Percentiles rank a stretch among this genome's conserved stretches.
phyloP scores from a whole-genome alignment of 2,329 filamentous ascomycete genomes.

The Chlorencoelia australis region DNA sequence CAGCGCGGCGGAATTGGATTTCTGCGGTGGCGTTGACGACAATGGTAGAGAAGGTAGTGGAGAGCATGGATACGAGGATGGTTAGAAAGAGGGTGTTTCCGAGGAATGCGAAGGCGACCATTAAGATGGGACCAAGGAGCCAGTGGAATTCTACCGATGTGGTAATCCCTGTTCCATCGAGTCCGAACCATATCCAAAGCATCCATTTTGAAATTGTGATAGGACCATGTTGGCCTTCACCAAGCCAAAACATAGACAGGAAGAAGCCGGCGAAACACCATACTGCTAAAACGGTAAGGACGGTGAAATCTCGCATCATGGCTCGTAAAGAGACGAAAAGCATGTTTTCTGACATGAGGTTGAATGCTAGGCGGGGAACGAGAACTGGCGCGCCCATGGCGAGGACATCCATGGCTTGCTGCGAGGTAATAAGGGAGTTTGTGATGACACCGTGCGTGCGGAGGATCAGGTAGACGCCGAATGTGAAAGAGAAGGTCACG shows the following conservation, averaged over 20 bases:
- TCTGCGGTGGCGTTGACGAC: conserved; percentile 70
- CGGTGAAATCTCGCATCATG: conserved; percentile 80
- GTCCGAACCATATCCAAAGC: conserved; percentile 87
- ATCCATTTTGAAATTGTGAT: conserved; percentile 81
- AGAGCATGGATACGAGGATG: conserved; percentile 77
- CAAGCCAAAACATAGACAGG: conserved; percentile 69
- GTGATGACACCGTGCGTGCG: conserved; percentile 54
- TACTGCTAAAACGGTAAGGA: conserved; percentile 61
- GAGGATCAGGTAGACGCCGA: conserved; percentile 55
- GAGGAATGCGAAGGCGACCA: conserved; percentile 77
- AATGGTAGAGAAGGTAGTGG: conserved; percentile 73
- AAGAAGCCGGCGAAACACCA: conserved; percentile 83
- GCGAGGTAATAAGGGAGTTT: conserved; percentile 37
- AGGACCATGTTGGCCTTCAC: conserved; percentile 49
- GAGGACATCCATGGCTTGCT: conserved; percentile 69
- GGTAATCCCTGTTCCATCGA: conserved; percentile 51
- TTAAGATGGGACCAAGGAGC: conserved; percentile 67
- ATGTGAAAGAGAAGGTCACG: conserved; percentile 66
- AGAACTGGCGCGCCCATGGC: conserved; percentile 69
- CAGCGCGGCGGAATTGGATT: conserved; percentile 71
- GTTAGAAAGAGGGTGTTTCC: conserved; percentile 86
- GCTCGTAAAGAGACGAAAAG: conserved; percentile 71
- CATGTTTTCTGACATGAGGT: conserved; percentile 72
- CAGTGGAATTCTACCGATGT: conserved; percentile 61
- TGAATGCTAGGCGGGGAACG: conserved; percentile 72